phyloP scores from a whole-genome alignment of 192 early-diverging fungal genomes.

The Coemansia sp. region DNA sequence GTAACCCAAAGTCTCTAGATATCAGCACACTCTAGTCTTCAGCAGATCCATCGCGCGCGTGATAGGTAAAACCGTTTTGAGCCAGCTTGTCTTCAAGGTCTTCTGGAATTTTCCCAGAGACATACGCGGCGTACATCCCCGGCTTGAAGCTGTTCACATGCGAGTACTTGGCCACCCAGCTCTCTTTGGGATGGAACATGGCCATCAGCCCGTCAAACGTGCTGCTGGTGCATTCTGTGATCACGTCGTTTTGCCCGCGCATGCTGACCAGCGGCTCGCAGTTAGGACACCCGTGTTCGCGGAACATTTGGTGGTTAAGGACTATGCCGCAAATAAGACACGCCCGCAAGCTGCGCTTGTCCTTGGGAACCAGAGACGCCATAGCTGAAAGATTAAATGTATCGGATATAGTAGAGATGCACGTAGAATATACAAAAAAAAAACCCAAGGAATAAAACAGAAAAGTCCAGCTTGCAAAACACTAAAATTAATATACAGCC shows the following conservation, averaged over 20 bases:
- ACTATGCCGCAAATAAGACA: constrained; percentile 80
- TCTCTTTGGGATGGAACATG: constrained; percentile 69
- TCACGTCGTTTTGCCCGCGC: constrained; percentile 62
- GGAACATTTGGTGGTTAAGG: constrained; percentile 73
- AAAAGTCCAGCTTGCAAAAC: neutral
- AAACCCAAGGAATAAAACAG: constrained; percentile 8
- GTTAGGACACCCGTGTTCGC: constrained; percentile 75
- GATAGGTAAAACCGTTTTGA: constrained; percentile 65
- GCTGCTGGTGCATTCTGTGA: constrained; percentile 74
- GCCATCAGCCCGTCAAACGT: constrained; percentile 77
- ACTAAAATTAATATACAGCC: no score
- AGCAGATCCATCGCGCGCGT: constrained; percentile 64
- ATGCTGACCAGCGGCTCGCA: constrained; percentile 75
- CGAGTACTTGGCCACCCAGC: constrained; percentile 78
- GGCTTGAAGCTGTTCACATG: constrained; percentile 52
- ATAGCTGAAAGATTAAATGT: constrained; percentile 30
- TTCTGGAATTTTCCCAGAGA: constrained; percentile 71
- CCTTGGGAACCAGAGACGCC: constrained; percentile 57
- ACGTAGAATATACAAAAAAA: neutral
- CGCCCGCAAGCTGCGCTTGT: constrained; percentile 73
- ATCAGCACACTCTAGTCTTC: constrained; percentile 34
- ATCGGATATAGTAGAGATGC: no score
- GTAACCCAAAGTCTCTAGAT: neutral
- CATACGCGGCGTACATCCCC: constrained; percentile 76
- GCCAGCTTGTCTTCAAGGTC: constrained; percentile 73